Evolutionary conservation across 352 stramenopile genomes (phyloP).

Genomic region (Globisporangium alternatum): DNA sequence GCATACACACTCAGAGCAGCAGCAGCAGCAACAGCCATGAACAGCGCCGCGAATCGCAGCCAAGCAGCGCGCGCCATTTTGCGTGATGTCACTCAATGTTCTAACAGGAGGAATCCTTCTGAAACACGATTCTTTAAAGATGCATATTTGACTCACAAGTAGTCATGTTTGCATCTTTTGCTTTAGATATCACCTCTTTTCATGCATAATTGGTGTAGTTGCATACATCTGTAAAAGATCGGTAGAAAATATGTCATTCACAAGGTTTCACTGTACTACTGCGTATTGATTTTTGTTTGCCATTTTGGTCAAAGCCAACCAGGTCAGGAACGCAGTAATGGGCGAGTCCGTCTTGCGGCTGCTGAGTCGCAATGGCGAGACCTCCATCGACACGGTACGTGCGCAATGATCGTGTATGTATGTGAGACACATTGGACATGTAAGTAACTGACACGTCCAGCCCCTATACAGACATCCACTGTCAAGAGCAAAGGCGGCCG

Average conservation of each 20-base stretch:
- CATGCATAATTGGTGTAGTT: not conserved
- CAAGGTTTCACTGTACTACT: not conserved
- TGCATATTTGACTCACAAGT: not conserved
- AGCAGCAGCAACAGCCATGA: not conserved
- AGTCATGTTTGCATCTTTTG: not conserved
- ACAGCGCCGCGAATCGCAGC: not conserved
- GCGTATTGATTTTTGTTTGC: not conserved
- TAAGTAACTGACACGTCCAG: too few relatives aligned
- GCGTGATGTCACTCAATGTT: not conserved
- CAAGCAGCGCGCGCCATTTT: not conserved
- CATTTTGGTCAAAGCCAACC: not conserved
- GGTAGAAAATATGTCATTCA: not conserved
- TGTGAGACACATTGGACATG: not conserved
- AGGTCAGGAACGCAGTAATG: slow-evolving; percentile 14
- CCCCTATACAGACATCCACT: not conserved
- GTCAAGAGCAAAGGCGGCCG: slow-evolving; percentile 21
- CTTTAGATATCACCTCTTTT: not conserved
- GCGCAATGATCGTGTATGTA: not conserved
- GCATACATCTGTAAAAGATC: slow-evolving; percentile 2
- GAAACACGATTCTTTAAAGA: not conserved
- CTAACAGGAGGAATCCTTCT: not conserved
- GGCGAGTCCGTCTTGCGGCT: slow-evolving; percentile 30
- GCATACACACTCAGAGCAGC: too few relatives aligned
- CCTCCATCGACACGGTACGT: slow-evolving; percentile 18
- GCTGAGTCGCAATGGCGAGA: slow-evolving; percentile 31